These are phyloP conservation scores for Mycena alexandri DNA, from an alignment of 768 basidiomycete genomes.

Conservation along the genomic window DNA sequence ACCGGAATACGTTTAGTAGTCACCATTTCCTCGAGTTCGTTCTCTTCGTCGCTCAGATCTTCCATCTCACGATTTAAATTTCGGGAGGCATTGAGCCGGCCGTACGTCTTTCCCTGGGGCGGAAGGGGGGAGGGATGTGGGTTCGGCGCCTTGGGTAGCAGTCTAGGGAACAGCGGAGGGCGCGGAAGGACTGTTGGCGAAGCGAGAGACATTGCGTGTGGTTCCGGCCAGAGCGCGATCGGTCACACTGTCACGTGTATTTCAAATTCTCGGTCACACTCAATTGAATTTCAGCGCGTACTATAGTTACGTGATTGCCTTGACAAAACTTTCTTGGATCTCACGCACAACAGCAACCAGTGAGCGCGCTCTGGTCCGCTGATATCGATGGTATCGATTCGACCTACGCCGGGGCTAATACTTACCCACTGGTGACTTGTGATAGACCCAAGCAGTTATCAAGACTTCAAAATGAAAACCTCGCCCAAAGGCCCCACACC, in stretches of 20 bases:
- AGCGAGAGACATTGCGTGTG: constrained; percentile 57
- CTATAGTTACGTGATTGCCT: neutral
- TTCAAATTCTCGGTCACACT: neutral
- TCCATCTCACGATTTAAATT: constrained; percentile 84
- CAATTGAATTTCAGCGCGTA: neutral
- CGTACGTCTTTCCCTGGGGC: constrained; percentile 61
- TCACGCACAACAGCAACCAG: too few species aligned
- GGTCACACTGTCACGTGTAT: neutral
- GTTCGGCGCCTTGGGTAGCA: constrained; percentile 76
- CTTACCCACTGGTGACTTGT: too few species aligned
- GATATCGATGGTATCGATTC: too few species aligned
- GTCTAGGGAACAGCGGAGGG: constrained; percentile 69
- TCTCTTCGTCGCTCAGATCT: constrained; percentile 88
- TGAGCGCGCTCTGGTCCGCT: too few species aligned
- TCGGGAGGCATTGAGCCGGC: constrained; percentile 70
- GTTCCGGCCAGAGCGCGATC: constrained; percentile 1
- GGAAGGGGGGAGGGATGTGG: constrained; percentile 74
- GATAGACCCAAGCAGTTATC: too few species aligned
- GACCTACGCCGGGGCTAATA: too few species aligned
- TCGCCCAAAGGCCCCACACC: too few species aligned
- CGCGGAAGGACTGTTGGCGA: constrained; percentile 83
- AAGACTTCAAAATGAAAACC: too few species aligned
- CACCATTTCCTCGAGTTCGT: constrained; percentile 83
- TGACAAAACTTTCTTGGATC: too few species aligned
- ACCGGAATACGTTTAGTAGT: constrained; percentile 38